These are phyloP conservation scores for Fusarium buxicola DNA, from an alignment of 2,329 filamentous ascomycete species.

Conservation along the genomic window DNA sequence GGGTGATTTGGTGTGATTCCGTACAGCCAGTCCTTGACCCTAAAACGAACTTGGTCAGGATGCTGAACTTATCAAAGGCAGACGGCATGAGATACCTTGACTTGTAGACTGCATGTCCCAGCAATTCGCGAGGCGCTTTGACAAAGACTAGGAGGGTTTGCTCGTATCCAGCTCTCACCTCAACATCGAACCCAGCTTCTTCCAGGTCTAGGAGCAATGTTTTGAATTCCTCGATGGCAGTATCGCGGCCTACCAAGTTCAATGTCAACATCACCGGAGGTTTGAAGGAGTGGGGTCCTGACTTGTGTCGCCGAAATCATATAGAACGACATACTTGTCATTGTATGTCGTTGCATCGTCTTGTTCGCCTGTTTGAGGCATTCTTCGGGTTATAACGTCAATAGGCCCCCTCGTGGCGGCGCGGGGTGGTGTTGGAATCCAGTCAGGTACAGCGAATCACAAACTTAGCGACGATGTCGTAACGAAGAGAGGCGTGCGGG, in stretches of 20 bases:
- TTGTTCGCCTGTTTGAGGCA: constrained; percentile 14
- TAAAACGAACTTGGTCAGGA: constrained; percentile 45
- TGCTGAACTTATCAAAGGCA: accelerated
- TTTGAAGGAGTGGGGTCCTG: neutral
- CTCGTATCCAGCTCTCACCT: constrained; percentile 78
- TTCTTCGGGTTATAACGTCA: constrained; percentile 9
- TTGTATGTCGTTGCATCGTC: constrained; percentile 45
- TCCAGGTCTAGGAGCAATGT: constrained; percentile 68
- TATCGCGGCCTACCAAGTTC: constrained; percentile 47
- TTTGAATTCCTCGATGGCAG: constrained; percentile 51
- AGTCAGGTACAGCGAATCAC: constrained; percentile 17
- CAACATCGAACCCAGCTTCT: constrained; percentile 73
- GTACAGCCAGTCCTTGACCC: constrained; percentile 81
- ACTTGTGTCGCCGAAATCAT: constrained; percentile 53
- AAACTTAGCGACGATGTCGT: neutral
- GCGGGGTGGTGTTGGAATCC: constrained; percentile 1
- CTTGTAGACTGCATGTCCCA: constrained; percentile 75
- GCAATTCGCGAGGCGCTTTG: constrained; percentile 70
- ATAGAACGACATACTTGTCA: constrained; percentile 56
- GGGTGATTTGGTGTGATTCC: constrained; percentile 75
- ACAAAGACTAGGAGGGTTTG: constrained; percentile 75
- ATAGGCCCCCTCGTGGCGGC: constrained; percentile 2
- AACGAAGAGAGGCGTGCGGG: neutral
- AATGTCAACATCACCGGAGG: neutral
- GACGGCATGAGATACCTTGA: constrained; percentile 62